These are phyloP conservation scores for Colletotrichum siamense DNA, from an alignment of 2,329 filamentous ascomycete species.

Conservation along the genomic window DNA sequence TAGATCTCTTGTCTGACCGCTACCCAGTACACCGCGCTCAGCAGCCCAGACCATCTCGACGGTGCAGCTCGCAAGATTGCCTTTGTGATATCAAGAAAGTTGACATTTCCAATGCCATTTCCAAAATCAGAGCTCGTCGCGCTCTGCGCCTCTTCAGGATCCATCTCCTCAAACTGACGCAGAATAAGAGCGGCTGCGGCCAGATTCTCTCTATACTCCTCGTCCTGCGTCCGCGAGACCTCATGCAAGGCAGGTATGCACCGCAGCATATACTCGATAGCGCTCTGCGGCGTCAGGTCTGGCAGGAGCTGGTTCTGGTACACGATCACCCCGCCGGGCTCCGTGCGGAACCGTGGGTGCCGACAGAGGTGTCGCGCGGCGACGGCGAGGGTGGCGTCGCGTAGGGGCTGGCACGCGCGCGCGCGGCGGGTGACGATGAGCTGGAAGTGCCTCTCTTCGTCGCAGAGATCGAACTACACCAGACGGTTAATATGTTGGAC, in stretches of 20 bases:
- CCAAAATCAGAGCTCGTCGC: not conserved
- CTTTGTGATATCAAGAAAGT: conserved; percentile 46
- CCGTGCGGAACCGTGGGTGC: conserved; percentile 41
- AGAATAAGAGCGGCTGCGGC: conserved; percentile 46
- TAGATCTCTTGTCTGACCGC: conserved; percentile 46
- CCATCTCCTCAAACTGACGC: conserved; percentile 46
- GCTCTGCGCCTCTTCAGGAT: conserved; percentile 37
- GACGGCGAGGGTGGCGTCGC: conserved; percentile 46
- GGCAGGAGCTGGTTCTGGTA: conserved; percentile 43
- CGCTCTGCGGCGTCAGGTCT: conserved; percentile 39
- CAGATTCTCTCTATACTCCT: conserved; percentile 44
- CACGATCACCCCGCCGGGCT: conserved; percentile 32
- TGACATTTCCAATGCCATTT: conserved; percentile 26
- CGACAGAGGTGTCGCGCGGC: conserved; percentile 44
- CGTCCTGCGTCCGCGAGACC: conserved; percentile 31
- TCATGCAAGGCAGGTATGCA: conserved; percentile 44
- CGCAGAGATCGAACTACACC: conserved; percentile 42
- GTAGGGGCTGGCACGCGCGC: conserved; percentile 38
- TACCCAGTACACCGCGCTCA: conserved; percentile 48
- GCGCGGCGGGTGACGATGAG: conserved; percentile 40
- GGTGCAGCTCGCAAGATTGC: conserved; percentile 42
- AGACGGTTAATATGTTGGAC: not conserved
- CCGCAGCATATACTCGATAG: conserved; percentile 44
- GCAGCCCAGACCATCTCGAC: conserved; percentile 39
- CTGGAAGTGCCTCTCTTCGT: conserved; percentile 45